Base-by-base conservation (phyloP, 352 stramenopile genomes). In the Elongisporangium anandrum region DNA sequence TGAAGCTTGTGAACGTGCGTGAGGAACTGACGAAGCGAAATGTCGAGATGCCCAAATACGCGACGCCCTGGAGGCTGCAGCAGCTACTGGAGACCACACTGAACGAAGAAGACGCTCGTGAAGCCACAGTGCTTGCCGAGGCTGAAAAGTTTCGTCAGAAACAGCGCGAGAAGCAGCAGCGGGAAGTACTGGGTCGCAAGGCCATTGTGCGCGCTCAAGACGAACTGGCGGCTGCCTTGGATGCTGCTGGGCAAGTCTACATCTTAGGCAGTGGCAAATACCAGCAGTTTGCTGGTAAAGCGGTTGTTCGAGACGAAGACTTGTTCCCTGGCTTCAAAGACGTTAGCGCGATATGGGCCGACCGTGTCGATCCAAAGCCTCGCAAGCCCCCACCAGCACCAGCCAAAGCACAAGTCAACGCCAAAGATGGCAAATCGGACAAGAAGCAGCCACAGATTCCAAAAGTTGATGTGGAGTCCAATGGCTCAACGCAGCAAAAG, bases 241-340 rank as follows among this genome's bases (percentile, higher is more conserved):
- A 98, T 60, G 85, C 88, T 8, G 93, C 90, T 1, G 94, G 95
- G 0, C 90, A 97, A 64, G 90, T 98, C 13, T 98, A 98, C 61
- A 72, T 98, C 13, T 88, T 98, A 50, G 94, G 94, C 0, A 77
- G 73, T 2, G 93, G 93, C 12, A 85, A 81, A 56, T 83, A 87
- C 52, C 50, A 79, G 9, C 89, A 98, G 65, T 98, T 98, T 72
- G 54, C 56, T 20, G 79, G 79, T 16, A 67, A 81, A 1, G 62
- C 77, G 0, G 70, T 85, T 1, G 63, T 72, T 12, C 66, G 72
- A 15, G 75, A 89, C 51, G 79, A 88, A 57, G 61, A 73, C 10
- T 54, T 84, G 16, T 90, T 88, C 41, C 79, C 83, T 19, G 78
- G 79, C 1, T 93, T 86, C 50, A 73, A 70, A 2, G 70, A 66